Conservation (phyloP, 148 eudicot species). For the Salicornia ramosissima region DNA sequence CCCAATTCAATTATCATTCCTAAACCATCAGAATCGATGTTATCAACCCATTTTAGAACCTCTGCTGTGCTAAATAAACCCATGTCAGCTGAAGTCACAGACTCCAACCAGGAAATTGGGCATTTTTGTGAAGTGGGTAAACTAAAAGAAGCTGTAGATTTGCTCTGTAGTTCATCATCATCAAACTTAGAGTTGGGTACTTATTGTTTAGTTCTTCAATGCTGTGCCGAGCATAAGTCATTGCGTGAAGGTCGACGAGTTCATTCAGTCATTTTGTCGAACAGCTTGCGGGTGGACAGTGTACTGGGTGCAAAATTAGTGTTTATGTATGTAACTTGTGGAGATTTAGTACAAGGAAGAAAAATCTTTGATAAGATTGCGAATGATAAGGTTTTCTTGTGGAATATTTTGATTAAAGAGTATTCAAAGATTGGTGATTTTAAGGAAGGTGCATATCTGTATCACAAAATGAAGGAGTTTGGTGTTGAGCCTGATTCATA, state of each 20-base stretch:
- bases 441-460: constrained; percentile 48
- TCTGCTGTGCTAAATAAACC: constrained; percentile 13
- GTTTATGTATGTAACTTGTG: constrained; percentile 71
- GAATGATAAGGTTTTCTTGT: constrained; percentile 58
- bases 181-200: constrained; percentile 40
- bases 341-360: constrained; percentile 59
- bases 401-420: constrained; percentile 66
- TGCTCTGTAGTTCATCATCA: constrained; percentile 27
- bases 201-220: constrained; percentile 50
- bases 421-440: constrained; percentile 50
- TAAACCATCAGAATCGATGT: constrained; percentile 11
- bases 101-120: constrained; percentile 35
- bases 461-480: constrained; percentile 34
- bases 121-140: constrained; percentile 46
- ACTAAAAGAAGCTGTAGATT: constrained; percentile 46
- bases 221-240: constrained; percentile 50
- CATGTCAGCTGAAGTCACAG: constrained; percentile 8
- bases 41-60: neutral
- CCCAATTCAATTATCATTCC: constrained; percentile 15
- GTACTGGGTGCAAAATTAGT: constrained; percentile 58
- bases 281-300: constrained; percentile 32
- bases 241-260: constrained; percentile 41
- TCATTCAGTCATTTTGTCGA: constrained; percentile 45
- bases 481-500: constrained; percentile 47
- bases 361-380: constrained; percentile 45